phyloP scores from a whole-genome alignment of 768 basidiomycete species.

The Guyanaporus albipodus region DNA sequence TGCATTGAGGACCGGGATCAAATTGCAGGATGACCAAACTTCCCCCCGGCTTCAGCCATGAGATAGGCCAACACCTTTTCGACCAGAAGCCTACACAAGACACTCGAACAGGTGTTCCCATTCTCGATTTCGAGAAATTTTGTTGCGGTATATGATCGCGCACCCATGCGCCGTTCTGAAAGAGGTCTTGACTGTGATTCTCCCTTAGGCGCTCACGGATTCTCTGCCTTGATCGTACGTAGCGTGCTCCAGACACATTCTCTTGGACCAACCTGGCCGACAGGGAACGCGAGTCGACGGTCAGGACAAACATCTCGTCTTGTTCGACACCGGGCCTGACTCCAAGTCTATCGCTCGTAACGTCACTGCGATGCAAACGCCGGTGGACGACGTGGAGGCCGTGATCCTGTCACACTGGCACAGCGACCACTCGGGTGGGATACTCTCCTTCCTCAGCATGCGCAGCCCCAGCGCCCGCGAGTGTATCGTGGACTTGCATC shows the following conservation, averaged over 20 bases:
- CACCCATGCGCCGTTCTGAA: background rate
- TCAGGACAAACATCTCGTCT: slow-evolving; percentile 44
- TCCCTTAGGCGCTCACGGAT: slow-evolving; percentile 70
- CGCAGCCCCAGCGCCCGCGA: slow-evolving; percentile 30
- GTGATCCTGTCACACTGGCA: slow-evolving; percentile 82
- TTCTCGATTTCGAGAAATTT: slow-evolving; percentile 69
- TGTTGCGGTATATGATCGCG: slow-evolving; percentile 49
- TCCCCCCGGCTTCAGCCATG: slow-evolving; percentile 74
- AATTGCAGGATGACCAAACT: slow-evolving; percentile 67
- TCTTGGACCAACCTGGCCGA: background rate
- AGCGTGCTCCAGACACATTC: background rate
- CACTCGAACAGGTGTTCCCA: slow-evolving; percentile 49
- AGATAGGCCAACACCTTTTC: slow-evolving; percentile 59
- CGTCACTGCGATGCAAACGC: slow-evolving; percentile 53
- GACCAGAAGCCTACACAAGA: slow-evolving; percentile 44
- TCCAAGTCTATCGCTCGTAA: slow-evolving; percentile 72
- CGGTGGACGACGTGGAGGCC: slow-evolving; percentile 51
- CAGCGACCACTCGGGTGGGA: slow-evolving; percentile 69
- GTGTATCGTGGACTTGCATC: slow-evolving; percentile 71
- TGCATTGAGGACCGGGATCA: background rate
- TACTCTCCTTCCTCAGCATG: slow-evolving; percentile 58
- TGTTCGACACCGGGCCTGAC: slow-evolving; percentile 87
- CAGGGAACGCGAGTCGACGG: slow-evolving; percentile 57
- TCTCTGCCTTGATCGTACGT: slow-evolving; percentile 73
- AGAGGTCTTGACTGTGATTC: background rate